These are phyloP conservation scores for Annulohypoxylon maeteangense DNA, from an alignment of 495 filamentous ascomycete genomes.

Conservation along the genomic window DNA sequence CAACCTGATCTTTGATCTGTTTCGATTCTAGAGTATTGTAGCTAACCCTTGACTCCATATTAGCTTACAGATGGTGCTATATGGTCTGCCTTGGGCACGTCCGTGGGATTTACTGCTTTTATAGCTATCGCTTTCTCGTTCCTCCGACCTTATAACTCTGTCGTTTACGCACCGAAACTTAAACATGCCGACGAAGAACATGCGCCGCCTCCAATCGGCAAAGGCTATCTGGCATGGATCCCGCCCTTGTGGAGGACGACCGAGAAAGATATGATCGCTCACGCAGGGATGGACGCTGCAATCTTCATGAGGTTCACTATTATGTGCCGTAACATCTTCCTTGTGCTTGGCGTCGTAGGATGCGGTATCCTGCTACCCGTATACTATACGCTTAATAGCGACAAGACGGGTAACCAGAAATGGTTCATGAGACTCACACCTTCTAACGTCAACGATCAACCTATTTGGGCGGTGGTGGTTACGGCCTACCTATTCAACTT, in stretches of 20 bases:
- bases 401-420: slow-evolving; percentile 62
- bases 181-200: slow-evolving; percentile 94
- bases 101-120: slow-evolving; percentile 75
- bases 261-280: slow-evolving; percentile 78
- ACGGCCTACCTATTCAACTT: slow-evolving; percentile 82
- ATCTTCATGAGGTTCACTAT: slow-evolving; percentile 88
- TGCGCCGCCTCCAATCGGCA: slow-evolving; percentile 89
- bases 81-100: slow-evolving; percentile 82
- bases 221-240: slow-evolving; percentile 87
- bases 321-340: slow-evolving; percentile 94
- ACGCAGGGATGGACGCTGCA: slow-evolving; percentile 88
- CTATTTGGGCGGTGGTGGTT: slow-evolving; percentile 84
- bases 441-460: slow-evolving; percentile 63
- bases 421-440: slow-evolving; percentile 65
- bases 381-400: slow-evolving; percentile 72
- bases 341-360: slow-evolving; percentile 75
- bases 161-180: slow-evolving; percentile 94
- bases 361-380: slow-evolving; percentile 85
- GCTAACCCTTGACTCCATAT: slow-evolving; percentile 9
- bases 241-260: slow-evolving; percentile 77
- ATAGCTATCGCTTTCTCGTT: slow-evolving; percentile 86
- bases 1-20: not conserved
- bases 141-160: slow-evolving; percentile 86
- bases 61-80: slow-evolving; percentile 67
- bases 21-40: slow-evolving; percentile 4